Evolutionary conservation across 2,329 filamentous ascomycete species (phyloP).

Genomic region (Phaeosphaeriaceae sp.): DNA sequence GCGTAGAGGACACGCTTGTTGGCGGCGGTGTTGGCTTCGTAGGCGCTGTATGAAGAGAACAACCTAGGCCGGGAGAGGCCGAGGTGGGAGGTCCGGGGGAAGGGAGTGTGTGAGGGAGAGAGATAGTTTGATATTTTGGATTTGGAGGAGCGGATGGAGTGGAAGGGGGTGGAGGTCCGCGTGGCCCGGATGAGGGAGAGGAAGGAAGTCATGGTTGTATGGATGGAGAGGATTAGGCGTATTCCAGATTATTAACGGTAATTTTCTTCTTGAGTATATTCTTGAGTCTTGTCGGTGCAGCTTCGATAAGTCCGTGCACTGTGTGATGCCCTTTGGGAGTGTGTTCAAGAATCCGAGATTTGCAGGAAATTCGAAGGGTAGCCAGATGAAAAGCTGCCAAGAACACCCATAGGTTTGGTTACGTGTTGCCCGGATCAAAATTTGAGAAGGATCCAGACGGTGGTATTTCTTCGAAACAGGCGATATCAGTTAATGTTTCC

Average conservation of each 20-base stretch:
- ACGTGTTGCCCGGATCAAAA: background rate
- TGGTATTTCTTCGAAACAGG: too few species aligned
- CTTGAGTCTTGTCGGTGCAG: too few species aligned
- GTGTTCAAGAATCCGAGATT: too few species aligned
- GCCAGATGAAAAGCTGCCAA: too few species aligned
- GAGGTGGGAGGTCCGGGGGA: slow-evolving; percentile 2
- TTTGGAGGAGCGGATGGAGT: slow-evolving; percentile 1
- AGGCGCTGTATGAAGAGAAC: slow-evolving; percentile 10
- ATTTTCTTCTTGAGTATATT: background rate
- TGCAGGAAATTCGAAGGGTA: too few species aligned
- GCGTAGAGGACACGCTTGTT: slow-evolving; percentile 40
- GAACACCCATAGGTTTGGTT: too few species aligned
- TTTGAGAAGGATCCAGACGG: background rate
- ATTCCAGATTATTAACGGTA: background rate
- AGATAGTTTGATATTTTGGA: slow-evolving; percentile 28
- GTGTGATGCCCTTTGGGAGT: too few species aligned
- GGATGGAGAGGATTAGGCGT: background rate
- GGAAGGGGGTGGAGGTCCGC: slow-evolving; percentile 10
- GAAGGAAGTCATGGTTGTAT: slow-evolving; percentile 17
- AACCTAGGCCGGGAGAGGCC: slow-evolving; percentile 8
- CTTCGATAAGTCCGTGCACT: too few species aligned
- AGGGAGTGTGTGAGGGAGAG: slow-evolving; percentile 14
- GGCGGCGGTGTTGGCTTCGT: slow-evolving; percentile 4
- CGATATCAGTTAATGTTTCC: too few species aligned
- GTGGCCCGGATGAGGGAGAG: slow-evolving; percentile 17